Evolutionary conservation across 306 rosid species (phyloP).

Genomic region (Elaeagnus macrophylla): DNA sequence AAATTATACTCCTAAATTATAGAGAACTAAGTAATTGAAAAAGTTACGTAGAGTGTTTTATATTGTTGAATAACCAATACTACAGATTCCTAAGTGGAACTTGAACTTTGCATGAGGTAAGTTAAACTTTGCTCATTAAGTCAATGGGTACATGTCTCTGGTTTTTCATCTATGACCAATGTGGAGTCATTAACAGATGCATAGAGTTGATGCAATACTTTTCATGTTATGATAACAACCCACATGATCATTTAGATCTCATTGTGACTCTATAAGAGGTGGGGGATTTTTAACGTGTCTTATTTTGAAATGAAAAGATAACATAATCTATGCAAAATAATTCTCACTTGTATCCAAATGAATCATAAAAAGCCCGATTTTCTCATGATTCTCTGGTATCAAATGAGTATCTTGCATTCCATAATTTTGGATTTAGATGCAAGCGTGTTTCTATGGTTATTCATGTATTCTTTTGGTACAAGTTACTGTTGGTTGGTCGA

Average conservation of each 20-base stretch:
- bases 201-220: background rate
- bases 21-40: no score
- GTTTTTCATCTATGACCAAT: background rate
- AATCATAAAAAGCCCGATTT: background rate
- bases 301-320: background rate
- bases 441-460: background rate
- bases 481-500: conserved; percentile 46
- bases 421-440: background rate
- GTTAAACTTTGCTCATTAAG: background rate
- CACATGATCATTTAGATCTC: no score
- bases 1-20: no score
- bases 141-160: background rate
- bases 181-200: background rate
- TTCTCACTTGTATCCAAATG: background rate
- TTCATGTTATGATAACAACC: no score
- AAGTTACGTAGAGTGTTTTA: background rate
- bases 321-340: background rate
- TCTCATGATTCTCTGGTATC: background rate
- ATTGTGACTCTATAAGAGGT: background rate
- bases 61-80: background rate
- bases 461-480: background rate
- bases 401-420: background rate
- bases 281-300: background rate
- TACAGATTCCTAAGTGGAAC: background rate
- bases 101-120: background rate